Conservation (phyloP, 129 eudicot genomes). For the Artemisia tridentata region DNA sequence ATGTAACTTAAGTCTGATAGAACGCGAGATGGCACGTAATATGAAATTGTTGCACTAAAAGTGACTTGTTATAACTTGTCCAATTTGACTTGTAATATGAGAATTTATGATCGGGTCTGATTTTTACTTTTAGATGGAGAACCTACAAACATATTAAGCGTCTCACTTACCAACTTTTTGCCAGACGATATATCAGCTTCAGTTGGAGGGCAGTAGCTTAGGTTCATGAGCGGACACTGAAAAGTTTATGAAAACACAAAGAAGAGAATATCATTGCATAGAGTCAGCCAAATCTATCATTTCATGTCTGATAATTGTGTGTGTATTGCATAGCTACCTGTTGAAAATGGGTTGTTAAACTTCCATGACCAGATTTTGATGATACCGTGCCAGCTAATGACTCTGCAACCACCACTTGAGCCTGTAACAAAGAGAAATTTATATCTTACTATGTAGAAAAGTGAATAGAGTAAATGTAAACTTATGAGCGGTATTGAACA, state of each 20-base stretch:
- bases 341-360: conserved; percentile 52
- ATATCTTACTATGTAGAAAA: background rate
- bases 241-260: conserved; percentile 19
- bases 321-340: conserved; percentile 46
- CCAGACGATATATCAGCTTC: conserved; percentile 71
- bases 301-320: background rate
- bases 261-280: background rate
- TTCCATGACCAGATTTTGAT: conserved; percentile 46
- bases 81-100: too few species aligned
- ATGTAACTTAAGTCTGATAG: too few species aligned
- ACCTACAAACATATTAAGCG: conserved; percentile 3
- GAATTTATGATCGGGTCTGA: conserved; percentile 7
- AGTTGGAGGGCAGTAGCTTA: conserved; percentile 82
- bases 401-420: conserved; percentile 70
- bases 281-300: background rate
- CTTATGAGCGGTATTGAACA: conserved; percentile 2
- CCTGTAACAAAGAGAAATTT: conserved; percentile 41
- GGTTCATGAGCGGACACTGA: conserved; percentile 91
- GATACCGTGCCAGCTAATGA: conserved; percentile 70
- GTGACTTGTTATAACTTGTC: too few species aligned
- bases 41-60: too few species aligned
- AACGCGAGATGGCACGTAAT: too few species aligned
- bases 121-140: background rate
- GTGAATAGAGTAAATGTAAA: background rate
- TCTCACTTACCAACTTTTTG: conserved; percentile 70